These are phyloP conservation scores for Aspergillus bertholletiae DNA, from an alignment of 495 filamentous ascomycete species.

Conservation along the genomic window DNA sequence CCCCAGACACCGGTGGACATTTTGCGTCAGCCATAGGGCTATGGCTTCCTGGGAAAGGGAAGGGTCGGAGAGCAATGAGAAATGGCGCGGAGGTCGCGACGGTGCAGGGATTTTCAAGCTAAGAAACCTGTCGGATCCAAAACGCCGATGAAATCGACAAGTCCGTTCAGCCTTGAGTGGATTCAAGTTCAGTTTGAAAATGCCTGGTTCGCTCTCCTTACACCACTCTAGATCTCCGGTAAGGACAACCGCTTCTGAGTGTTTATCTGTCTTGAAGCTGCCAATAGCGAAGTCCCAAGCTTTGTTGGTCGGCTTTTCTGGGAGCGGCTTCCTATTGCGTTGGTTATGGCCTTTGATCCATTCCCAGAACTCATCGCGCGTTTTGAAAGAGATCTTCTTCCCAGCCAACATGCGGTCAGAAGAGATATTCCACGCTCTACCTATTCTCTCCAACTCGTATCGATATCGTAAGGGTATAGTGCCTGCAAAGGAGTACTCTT, in stretches of 20 bases:
- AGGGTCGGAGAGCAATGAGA: constrained; percentile 20
- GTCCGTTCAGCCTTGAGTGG: constrained; percentile 41
- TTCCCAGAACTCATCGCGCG: constrained; percentile 38
- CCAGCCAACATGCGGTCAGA: constrained; percentile 28
- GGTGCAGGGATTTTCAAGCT: constrained; percentile 39
- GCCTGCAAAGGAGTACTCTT: constrained; percentile 20
- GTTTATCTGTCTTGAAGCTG: constrained; percentile 30
- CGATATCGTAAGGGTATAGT: constrained; percentile 38
- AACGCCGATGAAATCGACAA: constrained; percentile 46
- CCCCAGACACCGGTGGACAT: constrained; percentile 39
- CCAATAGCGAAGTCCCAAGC: constrained; percentile 43
- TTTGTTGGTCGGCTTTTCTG: constrained; percentile 31
- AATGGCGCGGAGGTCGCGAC: constrained; percentile 31
- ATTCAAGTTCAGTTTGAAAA: constrained; percentile 40
- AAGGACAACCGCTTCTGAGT: constrained; percentile 40
- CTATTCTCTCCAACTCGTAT: constrained; percentile 44
- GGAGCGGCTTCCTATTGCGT: constrained; percentile 26
- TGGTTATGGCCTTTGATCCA: constrained; percentile 31
- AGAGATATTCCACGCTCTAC: constrained; percentile 31
- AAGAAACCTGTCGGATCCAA: constrained; percentile 47
- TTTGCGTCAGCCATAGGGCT: constrained; percentile 39
- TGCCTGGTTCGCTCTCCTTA: constrained; percentile 26
- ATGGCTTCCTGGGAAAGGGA: constrained; percentile 32
- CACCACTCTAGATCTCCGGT: constrained; percentile 42
- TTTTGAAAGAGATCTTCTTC: constrained; percentile 20